These are phyloP conservation scores for Planoprotostelium fungivorum DNA, from an alignment of 78 protist genomes.

Conservation along the genomic window DNA sequence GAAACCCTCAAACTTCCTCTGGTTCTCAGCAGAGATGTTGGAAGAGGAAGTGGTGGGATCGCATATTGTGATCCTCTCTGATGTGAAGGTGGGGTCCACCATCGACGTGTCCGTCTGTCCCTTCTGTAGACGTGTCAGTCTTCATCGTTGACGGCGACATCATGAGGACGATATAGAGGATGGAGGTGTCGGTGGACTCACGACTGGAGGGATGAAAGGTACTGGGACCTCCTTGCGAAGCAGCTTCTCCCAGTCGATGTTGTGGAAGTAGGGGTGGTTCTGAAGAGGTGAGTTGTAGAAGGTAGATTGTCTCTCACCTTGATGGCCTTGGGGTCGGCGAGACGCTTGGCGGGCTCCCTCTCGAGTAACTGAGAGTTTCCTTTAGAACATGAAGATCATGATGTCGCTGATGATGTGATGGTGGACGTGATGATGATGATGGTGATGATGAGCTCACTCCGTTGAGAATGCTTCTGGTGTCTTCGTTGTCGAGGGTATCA, in stretches of 20 bases:
- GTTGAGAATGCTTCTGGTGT: neutral
- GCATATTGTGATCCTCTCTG: neutral
- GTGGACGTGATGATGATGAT: neutral
- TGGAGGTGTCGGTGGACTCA: neutral
- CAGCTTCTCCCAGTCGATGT: constrained; percentile 72
- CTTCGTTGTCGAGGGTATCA: neutral
- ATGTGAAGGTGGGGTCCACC: constrained; percentile 68
- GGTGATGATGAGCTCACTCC: neutral
- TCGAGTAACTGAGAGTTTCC: constrained; percentile 55
- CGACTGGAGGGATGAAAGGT: constrained; percentile 69
- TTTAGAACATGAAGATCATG: neutral
- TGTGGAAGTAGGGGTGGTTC: constrained; percentile 53
- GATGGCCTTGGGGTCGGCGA: constrained; percentile 61
- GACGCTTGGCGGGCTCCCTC: constrained; percentile 60
- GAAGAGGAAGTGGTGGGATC: neutral
- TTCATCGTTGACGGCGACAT: neutral
- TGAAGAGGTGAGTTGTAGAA: no score
- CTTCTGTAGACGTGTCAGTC: neutral
- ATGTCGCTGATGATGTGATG: neutral
- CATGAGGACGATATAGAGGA: neutral
- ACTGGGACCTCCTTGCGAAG: constrained; percentile 64
- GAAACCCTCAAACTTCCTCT: neutral
- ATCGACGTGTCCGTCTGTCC: constrained; percentile 64
- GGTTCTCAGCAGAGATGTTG: neutral
- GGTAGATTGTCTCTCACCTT: no score